Evolutionary conservation across 2,329 filamentous ascomycete species (phyloP), one percentile per base, ranked within the genome.

Genomic region (Talaromyces sp.): DNA sequence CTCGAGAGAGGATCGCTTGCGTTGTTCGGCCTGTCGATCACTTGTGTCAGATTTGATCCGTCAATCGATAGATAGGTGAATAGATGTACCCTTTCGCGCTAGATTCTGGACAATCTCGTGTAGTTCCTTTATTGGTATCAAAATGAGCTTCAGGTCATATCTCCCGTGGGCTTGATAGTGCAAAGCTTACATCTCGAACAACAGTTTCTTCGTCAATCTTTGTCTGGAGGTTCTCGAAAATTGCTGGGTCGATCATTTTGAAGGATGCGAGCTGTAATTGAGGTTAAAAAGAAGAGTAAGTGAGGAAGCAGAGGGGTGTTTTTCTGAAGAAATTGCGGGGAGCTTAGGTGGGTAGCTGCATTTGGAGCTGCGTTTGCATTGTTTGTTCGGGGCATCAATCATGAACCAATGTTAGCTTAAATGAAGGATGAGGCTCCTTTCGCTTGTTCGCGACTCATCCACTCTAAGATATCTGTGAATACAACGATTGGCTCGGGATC

Each of bases 121-220:
- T 65, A 99, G 86, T 73, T 91, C 88, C 82, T 89, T 72, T 11
- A 43, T 47, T 37, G 14, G 14, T 62, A 24, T 31, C 39, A 31
- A 61, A 39, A 39, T 59, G 33, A 57, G 35, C 54, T 50, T 37
- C 60, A 63, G 14, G 49, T 52, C 59, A 16, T 52, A 52, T 39
- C 67, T 59, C 31, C 7, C 13, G 33, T 64, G 70, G 62, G 27
- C 19, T 43, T 45, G 0, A 50, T 47, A n/a, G 72, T 37, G 16
- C 43, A 10, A 24, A 47, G 69, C 74, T 73, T 74, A 88, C 86
- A 75, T 98, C 94, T 73, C 91, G 88, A 63, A 96, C 88, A 63
- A 86, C 83, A 9, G 87, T 85, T 76, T 98, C 95, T 77, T 96
- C 90, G 71, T 98, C 95, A 72, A 97, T 92, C 78, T 93, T 93